Base-by-base conservation (phyloP, 305 asterid genomes). In the Solanum chacoense region DNA sequence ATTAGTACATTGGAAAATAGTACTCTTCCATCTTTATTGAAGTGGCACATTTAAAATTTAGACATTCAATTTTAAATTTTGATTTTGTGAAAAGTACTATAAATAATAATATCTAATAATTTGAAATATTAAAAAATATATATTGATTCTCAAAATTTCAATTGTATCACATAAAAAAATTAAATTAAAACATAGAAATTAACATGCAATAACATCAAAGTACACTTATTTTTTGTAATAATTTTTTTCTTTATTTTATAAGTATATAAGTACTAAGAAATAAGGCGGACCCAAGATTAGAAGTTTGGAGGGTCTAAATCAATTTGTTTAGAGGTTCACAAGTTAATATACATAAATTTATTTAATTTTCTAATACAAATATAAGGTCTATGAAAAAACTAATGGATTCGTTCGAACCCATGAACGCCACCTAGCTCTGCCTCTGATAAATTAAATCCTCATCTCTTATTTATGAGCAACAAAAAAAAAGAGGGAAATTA, bases 361-460 rank as follows among this genome's bases (percentile, higher is more conserved):
- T 50, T 45, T 50, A 50, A 2, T 2, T 45, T 2, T 14, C 22
- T 14, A 5, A 45, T 5, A 5, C 0, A 45, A 45, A 14, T 45
- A 14, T 14, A 16, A 0, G 0, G 0, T 14, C 1, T 50, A 16
- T 16, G 3, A 16, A 50, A 50, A 50, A 50, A 0, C 0, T 45
- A 14, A 0, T 45, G 0, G 0, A 0, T 45, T 45, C 0, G 20
- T 45, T 0, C 8, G 59, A 14, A 14, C 3, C 5, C 3, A 14
- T 45, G 22, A 45, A 5, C 7, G 0, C 0, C 63, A 45, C 0
- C 3, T 14, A 50, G 8, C 8, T 50, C 22, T 0, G 8, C 8
- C 3, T 50, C 0, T 50, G 0, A 18, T 16, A 74, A 29, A 74
- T 74, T 31, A 16, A 31, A 74, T 32, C 40, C 8, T 32, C 8